phyloP scores from a whole-genome alignment of 345 rosid genomes.

The Viola odorata region DNA sequence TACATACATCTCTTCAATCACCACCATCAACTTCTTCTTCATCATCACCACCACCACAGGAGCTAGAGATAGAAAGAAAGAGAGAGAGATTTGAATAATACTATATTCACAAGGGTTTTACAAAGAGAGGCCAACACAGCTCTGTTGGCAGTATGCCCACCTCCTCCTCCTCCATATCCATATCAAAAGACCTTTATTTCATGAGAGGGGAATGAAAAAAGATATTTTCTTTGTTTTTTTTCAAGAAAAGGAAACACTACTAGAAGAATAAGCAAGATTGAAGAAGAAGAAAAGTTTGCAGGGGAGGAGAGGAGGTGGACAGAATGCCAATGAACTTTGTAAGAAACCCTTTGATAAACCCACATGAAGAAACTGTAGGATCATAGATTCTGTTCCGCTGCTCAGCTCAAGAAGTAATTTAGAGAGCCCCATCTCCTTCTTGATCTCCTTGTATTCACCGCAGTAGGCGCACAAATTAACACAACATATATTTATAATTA shows the following conservation, averaged over 20 bases:
- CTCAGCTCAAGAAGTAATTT: not conserved
- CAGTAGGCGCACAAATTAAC: not conserved
- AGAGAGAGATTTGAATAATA: not conserved
- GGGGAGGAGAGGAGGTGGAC: constrained; percentile 90
- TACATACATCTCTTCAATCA: too few relatives aligned
- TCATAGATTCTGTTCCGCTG: too few relatives aligned
- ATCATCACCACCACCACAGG: too few relatives aligned
- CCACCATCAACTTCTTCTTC: too few relatives aligned
- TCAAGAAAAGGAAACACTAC: too few relatives aligned
- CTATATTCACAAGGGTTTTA: constrained; percentile 53
- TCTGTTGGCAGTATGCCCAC: constrained; percentile 92
- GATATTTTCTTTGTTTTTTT: not conserved
- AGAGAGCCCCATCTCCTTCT: too few relatives aligned
- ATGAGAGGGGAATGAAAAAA: too few relatives aligned
- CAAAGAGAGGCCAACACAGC: constrained; percentile 79
- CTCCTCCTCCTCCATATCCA: constrained; percentile 29
- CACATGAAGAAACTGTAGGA: constrained; percentile 36
- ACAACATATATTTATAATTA: not conserved
- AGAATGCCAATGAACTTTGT: constrained; percentile 97
- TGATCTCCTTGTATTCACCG: constrained; percentile 10
- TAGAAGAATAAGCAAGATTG: not conserved
- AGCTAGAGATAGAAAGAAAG: not conserved
- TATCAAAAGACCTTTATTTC: too few relatives aligned
- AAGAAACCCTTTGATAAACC: constrained; percentile 84
- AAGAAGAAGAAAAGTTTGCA: not conserved